phyloP scores from a whole-genome alignment of 805 yeast species.

The Metschnikowia peoriensis region DNA sequence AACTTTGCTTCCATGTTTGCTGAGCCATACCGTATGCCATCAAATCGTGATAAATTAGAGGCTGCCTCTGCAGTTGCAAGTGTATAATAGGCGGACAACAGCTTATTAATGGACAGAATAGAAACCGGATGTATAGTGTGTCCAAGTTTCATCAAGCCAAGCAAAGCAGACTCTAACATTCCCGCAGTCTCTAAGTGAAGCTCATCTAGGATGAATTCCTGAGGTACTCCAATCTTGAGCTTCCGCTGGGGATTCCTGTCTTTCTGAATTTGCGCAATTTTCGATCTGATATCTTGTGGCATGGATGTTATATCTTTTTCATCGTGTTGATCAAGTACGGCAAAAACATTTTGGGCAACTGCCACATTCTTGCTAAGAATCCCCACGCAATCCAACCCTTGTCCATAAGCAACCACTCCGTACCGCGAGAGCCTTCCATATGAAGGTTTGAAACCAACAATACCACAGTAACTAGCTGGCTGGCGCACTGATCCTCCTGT shows the following conservation, averaged over 20 bases:
- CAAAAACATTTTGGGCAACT: constrained; percentile 48
- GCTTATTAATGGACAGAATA: constrained; percentile 61
- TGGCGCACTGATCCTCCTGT: constrained; percentile 96
- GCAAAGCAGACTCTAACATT: constrained; percentile 48
- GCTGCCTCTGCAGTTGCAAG: constrained; percentile 92
- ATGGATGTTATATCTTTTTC: constrained; percentile 77
- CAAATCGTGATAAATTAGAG: constrained; percentile 85
- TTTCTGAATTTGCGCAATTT: constrained; percentile 13
- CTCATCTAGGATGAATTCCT: constrained; percentile 60
- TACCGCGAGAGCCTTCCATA: constrained; percentile 90
- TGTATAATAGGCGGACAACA: constrained; percentile 82
- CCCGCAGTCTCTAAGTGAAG: constrained; percentile 46
- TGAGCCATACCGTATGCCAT: constrained; percentile 83
- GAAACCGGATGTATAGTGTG: constrained; percentile 62
- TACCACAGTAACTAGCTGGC: constrained; percentile 86
- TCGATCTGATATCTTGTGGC: constrained; percentile 31
- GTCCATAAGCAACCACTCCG: constrained; percentile 93
- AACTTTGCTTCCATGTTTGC: neutral
- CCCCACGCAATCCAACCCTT: constrained; percentile 93
- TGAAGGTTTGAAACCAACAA: constrained; percentile 87
- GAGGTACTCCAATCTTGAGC: constrained; percentile 68
- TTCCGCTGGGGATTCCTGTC: constrained; percentile 9
- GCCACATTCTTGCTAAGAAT: constrained; percentile 55
- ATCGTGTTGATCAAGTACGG: constrained; percentile 60
- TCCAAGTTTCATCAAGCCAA: constrained; percentile 44